phyloP scores from a whole-genome alignment of 2,329 filamentous ascomycete genomes.

The Cercospora sp. region DNA sequence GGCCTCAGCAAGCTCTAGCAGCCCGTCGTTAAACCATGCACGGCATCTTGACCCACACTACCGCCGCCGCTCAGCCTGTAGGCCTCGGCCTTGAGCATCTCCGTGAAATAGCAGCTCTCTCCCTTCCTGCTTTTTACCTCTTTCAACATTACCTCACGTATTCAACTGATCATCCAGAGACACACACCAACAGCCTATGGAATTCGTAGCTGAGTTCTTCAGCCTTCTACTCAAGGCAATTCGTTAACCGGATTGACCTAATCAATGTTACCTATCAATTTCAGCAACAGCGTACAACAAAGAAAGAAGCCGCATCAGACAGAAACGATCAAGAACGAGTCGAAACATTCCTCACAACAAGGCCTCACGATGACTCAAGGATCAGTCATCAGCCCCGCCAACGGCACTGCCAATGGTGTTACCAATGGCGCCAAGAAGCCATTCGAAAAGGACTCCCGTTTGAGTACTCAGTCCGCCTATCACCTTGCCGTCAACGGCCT shows the following conservation, averaged over 20 bases:
- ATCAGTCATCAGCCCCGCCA: slow-evolving; percentile 2
- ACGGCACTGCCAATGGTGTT: slow-evolving; percentile 18
- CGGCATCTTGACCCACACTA: not conserved
- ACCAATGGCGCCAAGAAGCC: slow-evolving; percentile 17
- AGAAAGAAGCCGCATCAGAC: not conserved
- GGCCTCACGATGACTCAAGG: slow-evolving; percentile 18
- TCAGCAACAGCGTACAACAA: not conserved
- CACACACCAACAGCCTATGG: slow-evolving; percentile 11
- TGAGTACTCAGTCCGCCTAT: slow-evolving; percentile 23
- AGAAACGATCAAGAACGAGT: not conserved
- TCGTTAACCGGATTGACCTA: slow-evolving; percentile 3
- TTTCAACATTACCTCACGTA: not conserved
- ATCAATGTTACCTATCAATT: not conserved
- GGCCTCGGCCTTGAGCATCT: slow-evolving; percentile 9
- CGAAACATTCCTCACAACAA: not conserved
- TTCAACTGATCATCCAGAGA: not conserved
- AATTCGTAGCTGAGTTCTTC: slow-evolving; percentile 21
- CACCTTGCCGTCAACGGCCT: slow-evolving; percentile 39
- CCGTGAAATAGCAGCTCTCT: not conserved
- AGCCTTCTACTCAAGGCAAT: slow-evolving; percentile 21
- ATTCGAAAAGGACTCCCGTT: slow-evolving; percentile 12
- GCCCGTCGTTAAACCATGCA: not conserved
- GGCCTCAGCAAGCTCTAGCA: not conserved
- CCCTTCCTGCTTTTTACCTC: not conserved
- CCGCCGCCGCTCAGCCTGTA: not conserved